Conservation (phyloP, 345 rosid genomes). For the Gossypium turneri region DNA sequence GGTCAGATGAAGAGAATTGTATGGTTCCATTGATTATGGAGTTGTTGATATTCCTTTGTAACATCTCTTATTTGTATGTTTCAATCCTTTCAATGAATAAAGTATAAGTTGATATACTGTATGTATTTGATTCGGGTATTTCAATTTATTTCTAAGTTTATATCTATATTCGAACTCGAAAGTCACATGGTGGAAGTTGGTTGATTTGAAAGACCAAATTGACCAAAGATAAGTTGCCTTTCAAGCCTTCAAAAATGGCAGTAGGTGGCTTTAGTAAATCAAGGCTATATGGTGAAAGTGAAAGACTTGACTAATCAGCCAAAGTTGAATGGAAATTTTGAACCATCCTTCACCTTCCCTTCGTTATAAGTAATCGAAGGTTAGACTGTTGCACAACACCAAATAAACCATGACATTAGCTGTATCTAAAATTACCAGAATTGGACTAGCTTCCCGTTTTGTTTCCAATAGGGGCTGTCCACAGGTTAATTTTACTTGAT, state of each 20-base stretch:
- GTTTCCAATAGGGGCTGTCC: no score
- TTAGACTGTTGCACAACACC: neutral
- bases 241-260: slow-evolving; percentile 11
- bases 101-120: neutral
- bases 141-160: no score
- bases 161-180: no score
- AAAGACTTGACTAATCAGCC: slow-evolving; percentile 16
- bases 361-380: slow-evolving; percentile 10
- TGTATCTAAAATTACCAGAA: neutral
- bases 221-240: slow-evolving; percentile 1
- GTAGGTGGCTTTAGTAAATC: neutral
- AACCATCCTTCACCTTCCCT: slow-evolving; percentile 15
- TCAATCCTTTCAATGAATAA: slow-evolving; percentile 23
- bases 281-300: slow-evolving; percentile 3
- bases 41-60: slow-evolving; percentile 19
- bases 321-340: neutral
- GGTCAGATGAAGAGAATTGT: neutral
- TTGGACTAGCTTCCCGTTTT: neutral
- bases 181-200: neutral
- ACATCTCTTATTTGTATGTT: slow-evolving; percentile 24
- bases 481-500: no score
- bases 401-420: neutral
- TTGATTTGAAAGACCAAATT: neutral
- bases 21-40: slow-evolving; percentile 20
- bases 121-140: no score